These are phyloP conservation scores for Litchi chinensis DNA, from an alignment of 345 rosid genomes.

Conservation along the genomic window DNA sequence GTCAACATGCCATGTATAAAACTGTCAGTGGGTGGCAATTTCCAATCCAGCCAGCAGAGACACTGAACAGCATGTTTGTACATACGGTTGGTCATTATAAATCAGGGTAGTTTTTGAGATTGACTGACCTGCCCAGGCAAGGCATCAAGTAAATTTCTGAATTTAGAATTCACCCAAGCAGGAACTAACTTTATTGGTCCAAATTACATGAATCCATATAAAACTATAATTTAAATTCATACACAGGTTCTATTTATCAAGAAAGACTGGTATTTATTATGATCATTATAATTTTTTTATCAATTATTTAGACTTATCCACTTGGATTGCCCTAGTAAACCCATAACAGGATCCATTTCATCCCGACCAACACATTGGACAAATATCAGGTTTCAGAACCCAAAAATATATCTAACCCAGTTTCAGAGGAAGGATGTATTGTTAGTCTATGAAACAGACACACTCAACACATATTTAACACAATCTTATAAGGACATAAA, in stretches of 20 bases:
- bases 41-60: no score
- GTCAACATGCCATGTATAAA: no score
- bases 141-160: no score
- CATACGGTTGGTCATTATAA: no score
- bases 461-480: not conserved
- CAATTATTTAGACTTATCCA: not conserved
- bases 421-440: not conserved
- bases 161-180: no score
- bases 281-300: not conserved
- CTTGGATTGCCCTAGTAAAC: not conserved
- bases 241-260: no score
- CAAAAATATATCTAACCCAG: not conserved
- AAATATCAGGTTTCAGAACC: not conserved
- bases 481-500: not conserved
- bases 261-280: not conserved
- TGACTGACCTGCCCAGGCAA: no score
- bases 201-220: not conserved
- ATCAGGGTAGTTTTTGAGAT: no score
- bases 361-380: not conserved
- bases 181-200: not conserved
- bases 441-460: not conserved
- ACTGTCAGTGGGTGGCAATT: no score
- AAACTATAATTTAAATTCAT: not conserved
- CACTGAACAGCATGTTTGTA: no score
- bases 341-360: not conserved